These are phyloP conservation scores for Candida glaebosa DNA, from an alignment of 805 yeast genomes.

Conservation along the genomic window DNA sequence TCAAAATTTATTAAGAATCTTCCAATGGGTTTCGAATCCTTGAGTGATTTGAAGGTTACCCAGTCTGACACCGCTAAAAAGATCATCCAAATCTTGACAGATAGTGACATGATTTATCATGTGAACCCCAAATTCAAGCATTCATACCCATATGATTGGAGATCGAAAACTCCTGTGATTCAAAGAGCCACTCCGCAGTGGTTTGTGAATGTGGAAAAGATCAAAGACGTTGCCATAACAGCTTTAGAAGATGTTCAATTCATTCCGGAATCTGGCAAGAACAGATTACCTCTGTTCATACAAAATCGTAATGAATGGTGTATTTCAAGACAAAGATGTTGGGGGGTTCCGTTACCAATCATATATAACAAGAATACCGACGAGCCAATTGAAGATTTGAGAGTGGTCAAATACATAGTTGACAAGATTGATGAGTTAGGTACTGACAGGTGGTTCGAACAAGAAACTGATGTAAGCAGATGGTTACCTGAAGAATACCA, in stretches of 20 bases:
- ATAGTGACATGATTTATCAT: conserved; percentile 44
- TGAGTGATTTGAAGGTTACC: conserved; percentile 42
- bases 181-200: conserved; percentile 96
- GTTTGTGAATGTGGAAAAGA: conserved; percentile 81
- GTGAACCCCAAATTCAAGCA: conserved; percentile 56
- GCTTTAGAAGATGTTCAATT: conserved; percentile 66
- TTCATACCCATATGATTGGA: conserved; percentile 96
- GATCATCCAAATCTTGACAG: conserved; percentile 52
- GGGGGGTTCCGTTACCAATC: conserved; percentile 99
- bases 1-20: conserved; percentile 61
- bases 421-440: conserved; percentile 54
- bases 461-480: conserved; percentile 45
- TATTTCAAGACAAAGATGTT: conserved; percentile 88
- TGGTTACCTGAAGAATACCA: conserved; percentile 67
- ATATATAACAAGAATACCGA: conserved; percentile 56
- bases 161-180: conserved; percentile 92
- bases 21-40: conserved; percentile 41
- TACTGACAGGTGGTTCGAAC: conserved; percentile 76
- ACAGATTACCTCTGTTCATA: conserved; percentile 69
- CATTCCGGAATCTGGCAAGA: conserved; percentile 68
- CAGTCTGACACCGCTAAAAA: conserved; percentile 27
- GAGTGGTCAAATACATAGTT: conserved; percentile 55
- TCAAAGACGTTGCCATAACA: conserved; percentile 58
- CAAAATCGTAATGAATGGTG: conserved; percentile 92
- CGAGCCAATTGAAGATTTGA: conserved; percentile 59